Evolutionary conservation across 352 stramenopile species (phyloP), one percentile per base, ranked within the genome.

Genomic region (Globisporangium abappressorium): DNA sequence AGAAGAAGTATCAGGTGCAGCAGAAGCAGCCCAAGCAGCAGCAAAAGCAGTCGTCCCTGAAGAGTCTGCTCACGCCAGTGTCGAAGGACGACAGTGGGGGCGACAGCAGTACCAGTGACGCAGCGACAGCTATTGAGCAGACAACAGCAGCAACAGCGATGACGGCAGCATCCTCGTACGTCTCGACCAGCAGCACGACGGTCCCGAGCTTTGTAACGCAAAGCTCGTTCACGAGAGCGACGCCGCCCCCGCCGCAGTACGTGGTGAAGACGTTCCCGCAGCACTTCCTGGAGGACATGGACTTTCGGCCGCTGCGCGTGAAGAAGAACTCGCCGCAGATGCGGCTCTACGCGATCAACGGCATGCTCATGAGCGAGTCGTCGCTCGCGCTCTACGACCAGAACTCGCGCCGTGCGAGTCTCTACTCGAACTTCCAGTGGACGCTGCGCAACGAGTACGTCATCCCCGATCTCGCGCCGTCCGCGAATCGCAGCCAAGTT

Each of bases 401-500:
- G 30, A 76, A 70, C 46, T 76, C 71, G 30, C 73, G 66, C n/a
- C 85, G 78, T 24, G 74, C 83, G 6, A 85, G 76, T 36, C 61
- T 93, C 9, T 95, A 87, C 57, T 87, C 83, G 53, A 94, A 96
- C 68, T 93, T 94, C 43, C 79, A 90, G 58, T 94, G 87, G 87
- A 85, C 60, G 30, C 65, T 93, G 38, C 87, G 89, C 34, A 76
- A 80, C 22, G 80, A 88, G 64, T 93, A 91, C 65, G 63, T 81
- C 8, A 72, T 96, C 8, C 89, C 89, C 26, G 71, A 76, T 14
- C 74, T 91, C 38, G 34, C 87, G 11, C 63, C 77, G 12, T 34
- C 43, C 20, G 18, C 18, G 9, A 30, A 51, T 51, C 43, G 18
- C 18, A 12, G 18, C 18, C 43, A 14, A 47, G 33, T 9, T 30